A percentile compares a stretch with the other conserved stretches of the same genome.
Evolutionary conservation across 768 basidiomycete genomes (phyloP).

Genomic region (Termitomyces sp.): DNA sequence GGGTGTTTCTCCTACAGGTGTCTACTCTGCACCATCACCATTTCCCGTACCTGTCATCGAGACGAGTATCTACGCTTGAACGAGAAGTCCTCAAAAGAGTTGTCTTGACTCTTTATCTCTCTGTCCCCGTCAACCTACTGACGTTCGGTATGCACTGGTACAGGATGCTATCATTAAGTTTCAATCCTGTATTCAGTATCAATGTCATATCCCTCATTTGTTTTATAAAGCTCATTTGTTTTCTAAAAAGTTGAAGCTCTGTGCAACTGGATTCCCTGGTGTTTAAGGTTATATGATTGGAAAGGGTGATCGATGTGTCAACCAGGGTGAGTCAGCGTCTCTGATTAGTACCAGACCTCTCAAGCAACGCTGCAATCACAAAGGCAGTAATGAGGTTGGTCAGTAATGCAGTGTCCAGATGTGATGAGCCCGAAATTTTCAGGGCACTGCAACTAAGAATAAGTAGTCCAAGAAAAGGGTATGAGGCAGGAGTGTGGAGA

Average conservation of each 20-base stretch:
- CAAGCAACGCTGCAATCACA: neutral
- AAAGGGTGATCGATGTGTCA: neutral
- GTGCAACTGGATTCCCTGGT: neutral
- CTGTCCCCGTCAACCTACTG: neutral
- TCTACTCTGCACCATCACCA: constrained; percentile 30
- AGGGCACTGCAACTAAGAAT: neutral
- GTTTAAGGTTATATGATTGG: neutral
- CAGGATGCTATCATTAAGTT: neutral
- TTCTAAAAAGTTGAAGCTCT: neutral
- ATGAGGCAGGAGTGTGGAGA: neutral
- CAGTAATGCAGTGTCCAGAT: neutral
- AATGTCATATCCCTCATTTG: neutral
- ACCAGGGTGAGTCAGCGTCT: too few relatives aligned
- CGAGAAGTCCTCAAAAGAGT: neutral
- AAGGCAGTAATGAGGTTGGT: neutral
- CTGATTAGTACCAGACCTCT: too few relatives aligned
- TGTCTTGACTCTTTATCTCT: neutral
- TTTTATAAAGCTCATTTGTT: neutral
- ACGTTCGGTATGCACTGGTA: constrained; percentile 3
- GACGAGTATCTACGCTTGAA: constrained; percentile 16
- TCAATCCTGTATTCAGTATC: neutral
- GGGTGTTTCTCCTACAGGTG: constrained; percentile 24
- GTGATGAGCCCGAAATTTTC: neutral
- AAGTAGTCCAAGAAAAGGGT: neutral
- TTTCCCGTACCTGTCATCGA: constrained; percentile 30